phyloP scores from a whole-genome alignment of 2,329 filamentous ascomycete genomes.

The Botrytis deweyae region DNA sequence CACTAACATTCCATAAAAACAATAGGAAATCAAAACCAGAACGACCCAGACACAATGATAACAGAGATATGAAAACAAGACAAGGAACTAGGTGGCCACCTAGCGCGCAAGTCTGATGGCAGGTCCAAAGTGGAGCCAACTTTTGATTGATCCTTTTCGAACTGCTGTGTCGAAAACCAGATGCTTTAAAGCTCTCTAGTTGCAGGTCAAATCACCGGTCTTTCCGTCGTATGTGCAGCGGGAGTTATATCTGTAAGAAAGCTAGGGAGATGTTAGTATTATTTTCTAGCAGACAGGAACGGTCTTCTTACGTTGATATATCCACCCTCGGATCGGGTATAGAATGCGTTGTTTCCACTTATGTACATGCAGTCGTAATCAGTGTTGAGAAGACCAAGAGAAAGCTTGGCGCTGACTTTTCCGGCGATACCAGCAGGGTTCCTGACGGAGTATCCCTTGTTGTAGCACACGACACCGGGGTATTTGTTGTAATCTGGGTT shows the following conservation, averaged over 20 bases:
- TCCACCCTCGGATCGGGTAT: neutral
- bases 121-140: too few species aligned
- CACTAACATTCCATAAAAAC: neutral
- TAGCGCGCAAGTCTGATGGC: neutral
- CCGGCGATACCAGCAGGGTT: neutral
- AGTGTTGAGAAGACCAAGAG: neutral
- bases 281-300: neutral
- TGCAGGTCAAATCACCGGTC: neutral
- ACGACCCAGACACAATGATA: neutral
- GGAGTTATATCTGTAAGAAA: neutral
- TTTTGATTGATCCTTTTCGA: neutral
- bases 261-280: neutral
- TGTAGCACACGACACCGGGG: neutral
- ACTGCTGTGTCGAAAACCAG: neutral
- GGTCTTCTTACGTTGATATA: neutral
- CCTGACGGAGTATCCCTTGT: neutral
- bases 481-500: neutral
- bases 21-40: neutral
- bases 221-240: neutral
- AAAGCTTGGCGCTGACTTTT: neutral
- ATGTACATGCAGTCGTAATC: conserved; percentile 3
- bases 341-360: neutral
- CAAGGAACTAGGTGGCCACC: neutral
- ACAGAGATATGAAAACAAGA: neutral
- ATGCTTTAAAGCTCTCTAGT: neutral